phyloP scores from a whole-genome alignment of 1,139 yeast genomes.

The Saccharomyces pastorianus region DNA sequence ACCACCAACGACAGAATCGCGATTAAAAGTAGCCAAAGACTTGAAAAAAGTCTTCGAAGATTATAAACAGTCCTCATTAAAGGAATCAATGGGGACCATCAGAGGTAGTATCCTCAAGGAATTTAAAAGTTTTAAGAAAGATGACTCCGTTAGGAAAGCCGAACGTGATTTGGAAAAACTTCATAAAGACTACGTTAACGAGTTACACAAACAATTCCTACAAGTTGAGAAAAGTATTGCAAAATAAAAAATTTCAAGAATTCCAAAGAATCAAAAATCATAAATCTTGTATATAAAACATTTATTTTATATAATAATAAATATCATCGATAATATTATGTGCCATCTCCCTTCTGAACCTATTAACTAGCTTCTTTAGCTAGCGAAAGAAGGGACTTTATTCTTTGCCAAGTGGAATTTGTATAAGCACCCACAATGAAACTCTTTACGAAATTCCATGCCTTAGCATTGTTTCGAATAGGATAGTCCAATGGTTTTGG shows the following conservation, averaged over 20 bases:
- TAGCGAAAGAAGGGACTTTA: conserved; percentile 45
- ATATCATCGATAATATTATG: not conserved
- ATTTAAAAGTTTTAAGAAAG: conserved; percentile 48
- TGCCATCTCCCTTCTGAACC: not conserved
- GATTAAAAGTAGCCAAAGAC: conserved; percentile 48
- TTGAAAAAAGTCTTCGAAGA: conserved; percentile 59
- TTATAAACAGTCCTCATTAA: conserved; percentile 48
- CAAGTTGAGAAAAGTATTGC: conserved; percentile 45
- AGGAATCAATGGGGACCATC: conserved; percentile 49
- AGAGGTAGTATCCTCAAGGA: conserved; percentile 56
- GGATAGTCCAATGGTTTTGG: conserved; percentile 91
- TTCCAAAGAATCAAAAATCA: not conserved
- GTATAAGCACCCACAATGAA: conserved; percentile 87
- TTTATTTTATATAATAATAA: conserved; percentile 1
- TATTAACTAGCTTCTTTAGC: conserved; percentile 34
- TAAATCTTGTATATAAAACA: not conserved
- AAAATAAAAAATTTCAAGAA: not conserved
- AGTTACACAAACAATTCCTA: conserved; percentile 51
- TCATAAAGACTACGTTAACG: conserved; percentile 56
- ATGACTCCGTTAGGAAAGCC: conserved; percentile 47
- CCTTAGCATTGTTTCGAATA: conserved; percentile 65
- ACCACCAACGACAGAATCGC: conserved; percentile 62
- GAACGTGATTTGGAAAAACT: conserved; percentile 56
- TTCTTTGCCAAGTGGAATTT: conserved; percentile 55
- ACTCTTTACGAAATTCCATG: conserved; percentile 80